Conservation (phyloP, 2,329 filamentous ascomycete species). For the Cladosporium oxysporum region DNA sequence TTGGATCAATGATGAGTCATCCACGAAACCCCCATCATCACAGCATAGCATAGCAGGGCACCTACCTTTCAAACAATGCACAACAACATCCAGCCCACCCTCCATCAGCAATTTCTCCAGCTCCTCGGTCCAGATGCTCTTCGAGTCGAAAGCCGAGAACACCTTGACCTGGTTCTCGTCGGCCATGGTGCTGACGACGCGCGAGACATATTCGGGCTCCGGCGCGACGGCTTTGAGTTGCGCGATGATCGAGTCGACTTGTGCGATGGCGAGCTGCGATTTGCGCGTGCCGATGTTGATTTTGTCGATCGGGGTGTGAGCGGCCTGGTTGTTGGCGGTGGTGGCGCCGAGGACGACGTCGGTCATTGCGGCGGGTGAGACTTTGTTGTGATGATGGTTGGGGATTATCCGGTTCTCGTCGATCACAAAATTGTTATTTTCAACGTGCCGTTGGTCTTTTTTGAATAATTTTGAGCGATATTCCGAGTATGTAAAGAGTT, state of each 20-base stretch:
- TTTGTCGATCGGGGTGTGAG: neutral
- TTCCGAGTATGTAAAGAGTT: too few species aligned
- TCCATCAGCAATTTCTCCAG: conserved; percentile 72
- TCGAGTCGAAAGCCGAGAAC: conserved; percentile 80
- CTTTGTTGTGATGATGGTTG: neutral
- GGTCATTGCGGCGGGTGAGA: neutral
- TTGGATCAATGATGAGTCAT: neutral
- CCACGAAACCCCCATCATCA: neutral
- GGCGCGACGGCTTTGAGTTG: conserved; percentile 67
- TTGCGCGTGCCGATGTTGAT: conserved; percentile 73
- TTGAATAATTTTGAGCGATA: neutral
- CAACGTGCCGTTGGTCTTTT: too few species aligned
- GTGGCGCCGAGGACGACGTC: neutral
- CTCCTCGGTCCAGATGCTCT: conserved; percentile 91
- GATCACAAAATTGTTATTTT: too few species aligned
- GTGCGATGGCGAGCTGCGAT: conserved; percentile 77
- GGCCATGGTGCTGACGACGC: conserved; percentile 75
- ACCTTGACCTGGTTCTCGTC: conserved; percentile 86
- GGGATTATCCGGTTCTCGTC: too few species aligned
- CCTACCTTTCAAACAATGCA: conserved; percentile 79
- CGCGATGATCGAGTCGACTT: conserved; percentile 71
- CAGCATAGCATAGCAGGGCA: neutral
- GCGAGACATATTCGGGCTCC: conserved; percentile 67
- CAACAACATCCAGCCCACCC: conserved; percentile 72
- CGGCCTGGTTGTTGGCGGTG: neutral